Evolutionary conservation across 345 rosid species (phyloP).

Genomic region (Jatropha curcas): DNA sequence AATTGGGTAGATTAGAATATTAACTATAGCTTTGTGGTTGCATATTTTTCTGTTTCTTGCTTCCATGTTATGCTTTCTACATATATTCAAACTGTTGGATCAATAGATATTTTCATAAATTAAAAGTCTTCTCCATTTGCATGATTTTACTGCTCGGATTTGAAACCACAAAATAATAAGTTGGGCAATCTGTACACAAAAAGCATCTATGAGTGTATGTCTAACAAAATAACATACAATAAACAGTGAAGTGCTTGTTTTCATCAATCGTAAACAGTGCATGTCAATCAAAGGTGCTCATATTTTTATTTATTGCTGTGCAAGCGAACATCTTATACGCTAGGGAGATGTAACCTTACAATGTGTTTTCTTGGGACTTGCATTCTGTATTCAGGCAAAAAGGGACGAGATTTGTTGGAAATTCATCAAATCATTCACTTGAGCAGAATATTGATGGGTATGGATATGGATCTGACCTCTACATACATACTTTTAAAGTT

Average conservation of each 20-base stretch:
- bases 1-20: neutral
- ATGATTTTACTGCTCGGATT: neutral
- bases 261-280: neutral
- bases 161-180: neutral
- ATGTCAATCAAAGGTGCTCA: neutral
- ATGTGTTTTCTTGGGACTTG: neutral
- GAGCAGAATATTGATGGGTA: slow-evolving; percentile 67
- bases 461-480: slow-evolving; percentile 9
- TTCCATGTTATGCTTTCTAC: slow-evolving; percentile 8
- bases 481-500: neutral
- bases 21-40: neutral
- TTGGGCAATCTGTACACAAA: neutral
- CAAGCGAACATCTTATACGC: too few relatives aligned
- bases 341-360: too few relatives aligned
- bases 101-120: neutral
- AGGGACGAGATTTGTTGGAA: slow-evolving; percentile 33
- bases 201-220: neutral
- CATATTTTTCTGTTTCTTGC: neutral
- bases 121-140: neutral
- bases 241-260: neutral
- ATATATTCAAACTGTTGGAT: neutral
- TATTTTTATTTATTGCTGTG: neutral
- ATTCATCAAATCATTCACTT: slow-evolving; percentile 43
- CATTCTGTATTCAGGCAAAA: slow-evolving; percentile 44
- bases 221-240: neutral